Base-by-base conservation (phyloP, 129 eudicot genomes). In the Logfia minima region DNA sequence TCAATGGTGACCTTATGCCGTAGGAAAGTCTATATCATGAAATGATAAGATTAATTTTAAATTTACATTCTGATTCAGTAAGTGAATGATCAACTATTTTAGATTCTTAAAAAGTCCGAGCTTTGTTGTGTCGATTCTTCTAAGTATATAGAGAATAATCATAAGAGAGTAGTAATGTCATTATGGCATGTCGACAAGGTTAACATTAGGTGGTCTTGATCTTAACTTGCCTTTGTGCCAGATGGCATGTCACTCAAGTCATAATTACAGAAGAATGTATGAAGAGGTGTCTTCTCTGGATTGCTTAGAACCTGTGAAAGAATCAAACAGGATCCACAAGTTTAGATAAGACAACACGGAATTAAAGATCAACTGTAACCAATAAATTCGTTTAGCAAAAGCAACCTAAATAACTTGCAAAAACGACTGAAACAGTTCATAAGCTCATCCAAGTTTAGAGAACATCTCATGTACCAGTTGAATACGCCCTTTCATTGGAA, bases 261-360 rank as follows among this genome's bases (percentile, higher is more conserved):
- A 29, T 92, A 92, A 73, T 83, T 89, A 84, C 97, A 92, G 79
- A 92, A 87, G 85, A 86, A 92, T 10, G 97, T 92, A 74, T 92
- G 97, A 74, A 92, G 79, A 34, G 97, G 97, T n/a, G 97, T 92
- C 85, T 83, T 92, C 75, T 92, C 97, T 16, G 97, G 97, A 81
- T 92, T 92, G 88, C 97, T 93, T 81, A 91, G 79, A 75, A 93
- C 90, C 98, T 91, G 92, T 69, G 26, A 31, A 48, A 59, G 22
- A 73, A 83, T 26, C 70, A 86, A 63, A 60, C 45, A 69, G 24
- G 53, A 55, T 72, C 34, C 51, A 67, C 68, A 64, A 73, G 58
- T 43, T 76, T 29, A 65, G 24, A 53, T 21, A 76, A 34, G 34
- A 76, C 4, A 23, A 18, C 21, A 66, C 13, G 35, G 22, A 5